phyloP scores from a whole-genome alignment of 2,329 filamentous ascomycete genomes.

The Claviceps sp. region DNA sequence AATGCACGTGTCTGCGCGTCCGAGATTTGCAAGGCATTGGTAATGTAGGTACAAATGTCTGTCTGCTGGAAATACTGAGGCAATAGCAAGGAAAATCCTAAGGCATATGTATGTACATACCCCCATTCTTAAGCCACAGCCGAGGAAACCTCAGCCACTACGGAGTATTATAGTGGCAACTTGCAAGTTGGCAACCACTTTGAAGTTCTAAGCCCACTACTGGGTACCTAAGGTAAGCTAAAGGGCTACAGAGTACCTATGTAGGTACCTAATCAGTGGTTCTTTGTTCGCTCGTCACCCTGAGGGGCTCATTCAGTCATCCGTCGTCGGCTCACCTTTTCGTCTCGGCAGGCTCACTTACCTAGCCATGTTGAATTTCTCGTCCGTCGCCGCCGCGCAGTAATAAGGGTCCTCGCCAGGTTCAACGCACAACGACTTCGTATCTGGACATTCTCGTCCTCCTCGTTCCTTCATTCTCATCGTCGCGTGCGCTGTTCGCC shows the following conservation, averaged over 20 bases:
- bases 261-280: not conserved
- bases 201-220: not conserved
- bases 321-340: slow-evolving; percentile 8
- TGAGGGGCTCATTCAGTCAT: slow-evolving; percentile 9
- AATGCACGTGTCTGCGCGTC: too few relatives aligned
- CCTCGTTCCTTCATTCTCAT: not conserved
- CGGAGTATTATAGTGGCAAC: not conserved
- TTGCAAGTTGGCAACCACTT: too few relatives aligned
- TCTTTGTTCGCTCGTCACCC: slow-evolving; percentile 7
- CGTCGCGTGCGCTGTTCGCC: slow-evolving; percentile 6
- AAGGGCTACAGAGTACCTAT: too few relatives aligned
- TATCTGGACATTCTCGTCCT: not conserved
- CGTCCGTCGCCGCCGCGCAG: not conserved
- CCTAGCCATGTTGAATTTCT: not conserved
- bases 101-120: not conserved
- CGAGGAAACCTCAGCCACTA: slow-evolving; percentile 10
- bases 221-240: too few relatives aligned
- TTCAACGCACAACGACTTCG: not conserved
- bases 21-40: too few relatives aligned
- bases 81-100: too few relatives aligned
- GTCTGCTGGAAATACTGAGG: too few relatives aligned
- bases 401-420: not conserved
- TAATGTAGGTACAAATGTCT: too few relatives aligned
- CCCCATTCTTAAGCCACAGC: not conserved
- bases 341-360: slow-evolving; percentile 6